A percentile compares a stretch with the other conserved stretches of the same genome.
phyloP scores from a whole-genome alignment of 2,329 filamentous ascomycete genomes.

The Coniochaeta hoffmannii region DNA sequence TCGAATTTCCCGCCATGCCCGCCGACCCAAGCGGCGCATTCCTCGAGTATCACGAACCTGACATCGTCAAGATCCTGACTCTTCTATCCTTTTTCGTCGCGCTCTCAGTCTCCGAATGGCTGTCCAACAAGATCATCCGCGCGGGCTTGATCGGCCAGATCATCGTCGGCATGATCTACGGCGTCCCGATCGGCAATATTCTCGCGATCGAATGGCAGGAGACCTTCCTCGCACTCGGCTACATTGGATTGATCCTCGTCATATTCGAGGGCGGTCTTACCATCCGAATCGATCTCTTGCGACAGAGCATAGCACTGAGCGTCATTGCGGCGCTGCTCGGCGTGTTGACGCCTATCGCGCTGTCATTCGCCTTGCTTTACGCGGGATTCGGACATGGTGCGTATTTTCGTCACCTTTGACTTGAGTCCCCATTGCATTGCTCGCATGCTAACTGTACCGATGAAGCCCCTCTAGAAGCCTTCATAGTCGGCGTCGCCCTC shows the following conservation, averaged over 20 bases:
- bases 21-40: slow-evolving; percentile 15
- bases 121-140: slow-evolving; percentile 30
- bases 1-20: background rate
- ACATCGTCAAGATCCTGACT: slow-evolving; percentile 26
- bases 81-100: slow-evolving; percentile 37
- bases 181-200: slow-evolving; percentile 34
- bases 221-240: slow-evolving; percentile 37
- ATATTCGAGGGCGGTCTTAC: slow-evolving; percentile 43
- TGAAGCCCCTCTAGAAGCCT: slow-evolving; percentile 42
- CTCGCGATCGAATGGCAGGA: slow-evolving; percentile 33
- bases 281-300: slow-evolving; percentile 35
- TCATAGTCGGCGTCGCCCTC: slow-evolving; percentile 65
- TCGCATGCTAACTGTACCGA: background rate
- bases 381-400: slow-evolving; percentile 31
- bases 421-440: background rate
- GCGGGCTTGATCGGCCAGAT: slow-evolving; percentile 40
- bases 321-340: slow-evolving; percentile 33
- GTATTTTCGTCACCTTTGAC: slow-evolving; percentile 1
- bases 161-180: slow-evolving; percentile 37
- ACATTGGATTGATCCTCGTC: slow-evolving; percentile 39
- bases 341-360: slow-evolving; percentile 35
- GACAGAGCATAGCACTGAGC: slow-evolving; percentile 34
- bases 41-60: slow-evolving; percentile 30
- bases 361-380: slow-evolving; percentile 34
- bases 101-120: slow-evolving; percentile 31